Percentiles rank a stretch among this genome's conserved stretches.
phyloP scores from a whole-genome alignment of 2,329 filamentous ascomycete genomes.

The Ophiostoma australiae region DNA sequence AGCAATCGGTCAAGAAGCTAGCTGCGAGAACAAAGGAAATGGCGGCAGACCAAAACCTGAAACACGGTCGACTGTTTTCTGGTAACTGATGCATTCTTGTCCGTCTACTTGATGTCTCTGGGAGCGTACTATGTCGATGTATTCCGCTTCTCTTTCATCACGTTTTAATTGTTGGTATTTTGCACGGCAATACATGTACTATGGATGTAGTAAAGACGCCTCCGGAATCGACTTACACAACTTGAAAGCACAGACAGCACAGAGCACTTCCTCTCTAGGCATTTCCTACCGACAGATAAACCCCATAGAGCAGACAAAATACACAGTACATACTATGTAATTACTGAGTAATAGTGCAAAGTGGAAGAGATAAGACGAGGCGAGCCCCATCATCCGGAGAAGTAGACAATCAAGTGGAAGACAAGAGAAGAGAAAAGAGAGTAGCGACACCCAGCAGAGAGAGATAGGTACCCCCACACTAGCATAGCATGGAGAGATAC shows the following conservation, averaged over 20 bases:
- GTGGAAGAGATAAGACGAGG: neutral
- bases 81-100: neutral
- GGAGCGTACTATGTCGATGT: neutral
- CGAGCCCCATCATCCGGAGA: neutral
- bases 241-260: neutral
- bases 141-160: neutral
- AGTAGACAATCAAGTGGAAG: neutral
- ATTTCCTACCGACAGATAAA: neutral
- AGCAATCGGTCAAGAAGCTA: neutral
- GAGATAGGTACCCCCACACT: constrained; percentile 12
- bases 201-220: neutral
- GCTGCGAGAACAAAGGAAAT: constrained; percentile 10
- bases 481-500: neutral
- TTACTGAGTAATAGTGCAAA: too few relatives aligned
- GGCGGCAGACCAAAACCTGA: neutral
- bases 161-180: neutral
- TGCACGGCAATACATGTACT: neutral
- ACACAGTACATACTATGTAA: neutral
- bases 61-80: neutral
- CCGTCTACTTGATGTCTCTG: neutral
- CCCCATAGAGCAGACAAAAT: neutral
- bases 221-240: neutral
- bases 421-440: neutral
- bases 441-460: neutral
- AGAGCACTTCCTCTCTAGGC: constrained; percentile 6